Conservation (phyloP, 2,329 filamentous ascomycete genomes). For the Xylariaceae sp. region DNA sequence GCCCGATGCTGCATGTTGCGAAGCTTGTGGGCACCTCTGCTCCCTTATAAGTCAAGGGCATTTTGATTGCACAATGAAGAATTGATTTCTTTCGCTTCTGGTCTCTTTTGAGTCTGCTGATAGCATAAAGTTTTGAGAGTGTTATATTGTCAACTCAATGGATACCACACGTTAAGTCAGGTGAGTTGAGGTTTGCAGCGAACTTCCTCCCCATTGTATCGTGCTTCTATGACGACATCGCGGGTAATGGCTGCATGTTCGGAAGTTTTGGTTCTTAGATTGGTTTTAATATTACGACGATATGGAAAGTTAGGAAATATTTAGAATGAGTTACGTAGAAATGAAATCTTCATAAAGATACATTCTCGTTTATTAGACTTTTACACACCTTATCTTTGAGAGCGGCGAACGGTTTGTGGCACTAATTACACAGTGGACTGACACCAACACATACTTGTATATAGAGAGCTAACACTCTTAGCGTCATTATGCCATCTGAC, state of each 20-base stretch:
- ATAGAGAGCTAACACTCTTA: not conserved
- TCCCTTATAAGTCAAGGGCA: conserved; percentile 25
- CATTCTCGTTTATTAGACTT: no score
- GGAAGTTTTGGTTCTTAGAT: not conserved
- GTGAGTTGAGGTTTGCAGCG: no score
- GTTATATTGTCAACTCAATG: no score
- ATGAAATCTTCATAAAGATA: not conserved
- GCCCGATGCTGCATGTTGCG: conserved; percentile 31
- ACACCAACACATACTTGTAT: not conserved
- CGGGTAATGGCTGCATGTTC: not conserved
- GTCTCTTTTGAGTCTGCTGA: no score
- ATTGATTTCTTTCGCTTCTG: no score
- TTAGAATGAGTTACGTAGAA: not conserved
- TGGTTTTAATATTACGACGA: no score
- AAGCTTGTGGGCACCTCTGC: conserved; percentile 27
- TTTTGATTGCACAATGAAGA: no score
- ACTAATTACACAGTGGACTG: not conserved
- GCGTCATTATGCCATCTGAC: conserved; percentile 6
- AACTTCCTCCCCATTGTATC: no score
- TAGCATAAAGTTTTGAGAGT: no score
- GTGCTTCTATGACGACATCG: conserved; percentile 28
- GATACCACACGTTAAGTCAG: no score
- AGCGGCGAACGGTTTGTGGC: not conserved
- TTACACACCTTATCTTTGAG: not conserved
- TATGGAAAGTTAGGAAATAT: not conserved